These are phyloP conservation scores for Cyphellophora attinorum DNA, from an alignment of 2,329 filamentous ascomycete genomes.

Conservation along the genomic window DNA sequence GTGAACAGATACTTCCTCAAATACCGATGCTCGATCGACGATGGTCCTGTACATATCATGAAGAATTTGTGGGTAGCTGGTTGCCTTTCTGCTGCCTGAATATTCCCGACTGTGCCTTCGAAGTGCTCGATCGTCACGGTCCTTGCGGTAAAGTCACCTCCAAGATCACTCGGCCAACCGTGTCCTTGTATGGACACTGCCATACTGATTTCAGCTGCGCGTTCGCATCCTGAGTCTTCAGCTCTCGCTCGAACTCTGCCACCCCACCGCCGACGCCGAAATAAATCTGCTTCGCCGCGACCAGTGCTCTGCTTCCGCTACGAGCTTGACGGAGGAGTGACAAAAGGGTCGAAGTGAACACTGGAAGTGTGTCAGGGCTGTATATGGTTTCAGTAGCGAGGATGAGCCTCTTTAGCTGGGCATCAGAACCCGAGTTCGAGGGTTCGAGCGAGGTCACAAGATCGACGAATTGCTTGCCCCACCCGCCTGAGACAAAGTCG, in stretches of 20 bases:
- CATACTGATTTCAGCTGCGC: too few species aligned
- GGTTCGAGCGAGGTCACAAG: conserved; percentile 22
- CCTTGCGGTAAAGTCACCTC: too few species aligned
- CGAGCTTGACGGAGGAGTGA: conserved; percentile 29
- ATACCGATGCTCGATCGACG: too few species aligned
- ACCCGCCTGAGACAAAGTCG: conserved; percentile 50
- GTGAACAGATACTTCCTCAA: too few species aligned
- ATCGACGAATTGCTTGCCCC: conserved; percentile 40
- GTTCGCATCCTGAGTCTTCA: too few species aligned
- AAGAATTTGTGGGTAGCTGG: too few species aligned
- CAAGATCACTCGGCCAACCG: too few species aligned
- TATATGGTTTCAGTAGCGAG: conserved; percentile 59
- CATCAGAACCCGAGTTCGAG: neutral
- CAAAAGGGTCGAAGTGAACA: conserved; percentile 47
- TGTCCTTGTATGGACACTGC: too few species aligned
- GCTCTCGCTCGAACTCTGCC: conserved; percentile 39
- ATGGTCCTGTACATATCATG: too few species aligned
- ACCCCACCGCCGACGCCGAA: conserved; percentile 59
- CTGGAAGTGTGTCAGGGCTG: conserved; percentile 41
- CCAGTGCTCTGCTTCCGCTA: conserved; percentile 38
- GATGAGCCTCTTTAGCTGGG: conserved; percentile 26
- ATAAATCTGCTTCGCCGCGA: conserved; percentile 57
- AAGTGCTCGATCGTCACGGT: too few species aligned
- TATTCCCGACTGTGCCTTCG: too few species aligned
- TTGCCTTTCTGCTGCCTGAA: too few species aligned